Base-by-base conservation (phyloP, 2,329 filamentous ascomycete genomes). In the Calonectria hongkongensis region DNA sequence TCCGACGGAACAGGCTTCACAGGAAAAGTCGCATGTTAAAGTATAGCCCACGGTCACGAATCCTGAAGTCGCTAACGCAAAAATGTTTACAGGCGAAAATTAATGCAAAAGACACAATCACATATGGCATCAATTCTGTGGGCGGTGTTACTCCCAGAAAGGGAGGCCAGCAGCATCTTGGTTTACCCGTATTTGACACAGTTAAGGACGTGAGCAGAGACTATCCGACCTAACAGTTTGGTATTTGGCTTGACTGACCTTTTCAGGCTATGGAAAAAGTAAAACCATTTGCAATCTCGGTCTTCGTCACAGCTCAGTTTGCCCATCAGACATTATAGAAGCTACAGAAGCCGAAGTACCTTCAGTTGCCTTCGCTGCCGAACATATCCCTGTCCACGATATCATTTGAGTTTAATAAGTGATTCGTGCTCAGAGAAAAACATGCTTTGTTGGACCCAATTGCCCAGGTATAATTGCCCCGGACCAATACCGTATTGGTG, bases 391-490 rank as follows among this genome's bases (percentile, higher is more conserved):
- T 0, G 85, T 95, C 21, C 93, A 95, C 81, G 94, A 96, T 79
- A 92, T 96, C 81, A 87, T 96, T 75, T 89, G 93, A 84, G 84
- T 89, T 66, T 92, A 94, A 65, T 91, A 92, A 27, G 92, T 95
- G 65, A 87, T 96, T 7, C 87, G 90, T 73, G 93, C 93, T 0
- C 94, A 96, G 80, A 92, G 88, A 1, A 93, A 90, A 76, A 94
- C 92, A 0, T 88, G 94, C 7, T 87, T 96, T 0, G 93, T 96
- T 0, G 94, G 94, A 2, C 93, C 94, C n/a, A 96, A 96, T 80
- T 94, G 93, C 25, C 94, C 94, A 0, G 94, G 94, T 0, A 95
- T 96, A 73, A 95, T 96, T 68, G 93, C 93, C 4, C 92, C 94
- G 0, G 89, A 92, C 27, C 92, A 91, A 2, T 96, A 94, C 77